Conservation (phyloP, 192 early-diverging fungal genomes). For the Umbelopsis vinacea region DNA sequence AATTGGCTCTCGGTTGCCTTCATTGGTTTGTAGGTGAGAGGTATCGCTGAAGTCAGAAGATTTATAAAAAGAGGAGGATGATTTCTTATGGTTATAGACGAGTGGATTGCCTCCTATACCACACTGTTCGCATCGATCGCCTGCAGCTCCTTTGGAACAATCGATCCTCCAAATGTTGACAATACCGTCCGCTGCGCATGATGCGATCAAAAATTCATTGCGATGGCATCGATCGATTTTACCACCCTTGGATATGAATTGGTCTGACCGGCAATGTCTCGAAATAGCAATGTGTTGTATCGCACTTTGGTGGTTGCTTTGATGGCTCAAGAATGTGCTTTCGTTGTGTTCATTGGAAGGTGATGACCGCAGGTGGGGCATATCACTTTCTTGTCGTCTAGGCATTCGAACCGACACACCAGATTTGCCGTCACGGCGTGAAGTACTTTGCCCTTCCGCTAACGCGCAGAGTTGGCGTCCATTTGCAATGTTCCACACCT, state of each 20-base stretch:
- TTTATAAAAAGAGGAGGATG: neutral
- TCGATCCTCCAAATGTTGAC: constrained; percentile 39
- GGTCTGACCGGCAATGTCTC: constrained; percentile 36
- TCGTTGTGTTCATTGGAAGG: neutral
- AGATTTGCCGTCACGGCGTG: neutral
- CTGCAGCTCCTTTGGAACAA: constrained; percentile 22
- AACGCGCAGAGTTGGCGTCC: constrained; percentile 25
- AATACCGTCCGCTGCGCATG: constrained; percentile 28
- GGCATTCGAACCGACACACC: constrained; percentile 1
- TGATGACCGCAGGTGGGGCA: neutral
- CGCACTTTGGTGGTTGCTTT: constrained; percentile 23
- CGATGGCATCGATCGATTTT: constrained; percentile 36
- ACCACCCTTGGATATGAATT: constrained; percentile 17
- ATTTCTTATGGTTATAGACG: neutral
- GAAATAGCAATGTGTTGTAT: constrained; percentile 33
- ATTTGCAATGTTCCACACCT: constrained; percentile 36
- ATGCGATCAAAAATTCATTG: constrained; percentile 39
- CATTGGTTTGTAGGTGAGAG: neutral
- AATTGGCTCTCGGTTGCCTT: neutral
- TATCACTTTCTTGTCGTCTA: neutral
- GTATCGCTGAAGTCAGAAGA: neutral
- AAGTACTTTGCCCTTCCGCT: neutral
- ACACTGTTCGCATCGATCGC: constrained; percentile 16
- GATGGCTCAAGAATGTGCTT: neutral
- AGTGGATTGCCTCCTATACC: constrained; percentile 12